Percentiles rank a stretch among this genome's conserved stretches.
Conservation (phyloP, 129 eudicot genomes). For the Pseudognaphalium luteoalbum region DNA sequence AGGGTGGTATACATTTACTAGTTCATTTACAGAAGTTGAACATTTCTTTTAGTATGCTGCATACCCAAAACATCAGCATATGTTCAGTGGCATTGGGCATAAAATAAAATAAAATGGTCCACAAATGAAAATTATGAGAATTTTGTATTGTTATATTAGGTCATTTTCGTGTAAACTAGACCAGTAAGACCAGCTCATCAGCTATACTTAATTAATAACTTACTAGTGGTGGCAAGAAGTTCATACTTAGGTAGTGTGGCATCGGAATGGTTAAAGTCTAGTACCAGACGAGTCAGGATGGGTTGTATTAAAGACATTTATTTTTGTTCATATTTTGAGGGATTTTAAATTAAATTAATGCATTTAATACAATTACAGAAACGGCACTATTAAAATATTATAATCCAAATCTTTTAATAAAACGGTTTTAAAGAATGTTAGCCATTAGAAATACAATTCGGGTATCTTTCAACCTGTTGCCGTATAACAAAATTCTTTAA, state of each 20-base stretch:
- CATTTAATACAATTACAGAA: not conserved
- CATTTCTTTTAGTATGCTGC: not conserved
- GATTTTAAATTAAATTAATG: not conserved
- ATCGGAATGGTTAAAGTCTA: not conserved
- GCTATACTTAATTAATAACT: too few species aligned
- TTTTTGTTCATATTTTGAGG: not conserved
- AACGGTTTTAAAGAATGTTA: not conserved
- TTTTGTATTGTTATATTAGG: too few species aligned
- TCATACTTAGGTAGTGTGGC: not conserved
- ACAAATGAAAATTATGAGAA: not conserved
- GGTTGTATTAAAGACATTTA: not conserved
- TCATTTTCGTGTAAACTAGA: too few species aligned
- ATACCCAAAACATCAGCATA: not conserved
- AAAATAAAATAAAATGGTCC: not conserved
- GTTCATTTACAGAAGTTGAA: too few species aligned
- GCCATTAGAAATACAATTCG: not conserved
- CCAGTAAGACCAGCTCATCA: not conserved
- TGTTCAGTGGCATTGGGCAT: not conserved
- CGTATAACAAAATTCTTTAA: too few species aligned
- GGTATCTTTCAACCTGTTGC: not conserved
- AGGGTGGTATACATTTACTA: too few species aligned
- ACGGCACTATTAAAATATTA: not conserved
- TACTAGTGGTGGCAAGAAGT: not conserved
- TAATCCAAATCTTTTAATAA: not conserved
- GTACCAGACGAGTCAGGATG: not conserved